A percentile compares a stretch with the other conserved stretches of the same genome.
These are phyloP conservation scores for Tolypocladium cylindrosporum DNA, from an alignment of 2,329 filamentous ascomycete genomes.

Conservation along the genomic window DNA sequence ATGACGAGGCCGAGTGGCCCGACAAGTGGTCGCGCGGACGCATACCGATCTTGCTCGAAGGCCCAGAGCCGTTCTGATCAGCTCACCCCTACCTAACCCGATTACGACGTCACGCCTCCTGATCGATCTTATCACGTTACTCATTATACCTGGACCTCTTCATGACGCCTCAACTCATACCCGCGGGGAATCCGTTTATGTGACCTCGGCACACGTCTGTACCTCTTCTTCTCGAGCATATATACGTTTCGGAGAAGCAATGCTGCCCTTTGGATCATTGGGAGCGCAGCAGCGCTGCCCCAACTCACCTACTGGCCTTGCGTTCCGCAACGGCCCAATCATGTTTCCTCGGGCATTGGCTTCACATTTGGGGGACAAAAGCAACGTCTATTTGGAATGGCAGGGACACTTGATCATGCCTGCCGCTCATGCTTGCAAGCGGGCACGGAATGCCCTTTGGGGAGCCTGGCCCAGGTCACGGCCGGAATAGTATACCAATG, in stretches of 20 bases:
- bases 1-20: slow-evolving; percentile 2
- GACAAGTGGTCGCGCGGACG: slow-evolving; percentile 2
- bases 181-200: background rate
- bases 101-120: background rate
- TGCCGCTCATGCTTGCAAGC: background rate
- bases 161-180: background rate
- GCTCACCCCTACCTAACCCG: background rate
- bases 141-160: background rate
- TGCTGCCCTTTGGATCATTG: background rate
- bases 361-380: background rate
- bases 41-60: slow-evolving; percentile 6
- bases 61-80: slow-evolving; percentile 12
- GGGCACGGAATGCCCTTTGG: background rate
- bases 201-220: background rate
- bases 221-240: background rate
- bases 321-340: background rate
- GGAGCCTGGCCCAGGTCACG: background rate
- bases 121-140: background rate
- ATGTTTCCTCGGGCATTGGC: background rate
- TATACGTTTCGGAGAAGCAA: slow-evolving; percentile 1
- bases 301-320: background rate
- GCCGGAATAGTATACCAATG: too few species aligned
- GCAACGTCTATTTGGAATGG: background rate
- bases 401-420: background rate
- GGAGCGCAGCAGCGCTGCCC: background rate